phyloP scores from a whole-genome alignment of 1,284 basidiomycete species.

The Puccinia hordei region DNA sequence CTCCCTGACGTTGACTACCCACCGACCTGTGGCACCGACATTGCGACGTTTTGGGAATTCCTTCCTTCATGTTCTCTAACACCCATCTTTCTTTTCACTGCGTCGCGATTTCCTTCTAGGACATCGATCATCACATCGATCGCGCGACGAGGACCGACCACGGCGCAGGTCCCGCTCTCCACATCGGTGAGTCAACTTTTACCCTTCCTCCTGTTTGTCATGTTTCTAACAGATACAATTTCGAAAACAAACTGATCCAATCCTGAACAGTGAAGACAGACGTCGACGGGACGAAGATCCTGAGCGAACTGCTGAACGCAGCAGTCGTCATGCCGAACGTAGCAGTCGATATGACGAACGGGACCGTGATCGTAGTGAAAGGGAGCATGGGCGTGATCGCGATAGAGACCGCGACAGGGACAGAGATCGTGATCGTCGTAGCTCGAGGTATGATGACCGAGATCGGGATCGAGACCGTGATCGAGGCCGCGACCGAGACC shows the following conservation, averaged over 20 bases:
- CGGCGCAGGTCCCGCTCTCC: slow-evolving; percentile 47
- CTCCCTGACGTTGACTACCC: background rate
- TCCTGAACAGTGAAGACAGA: slow-evolving; percentile 34
- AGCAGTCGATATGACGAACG: slow-evolving; percentile 49
- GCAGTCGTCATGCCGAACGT: slow-evolving; percentile 56
- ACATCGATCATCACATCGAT: slow-evolving; percentile 50
- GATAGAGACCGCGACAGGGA: slow-evolving; percentile 60
- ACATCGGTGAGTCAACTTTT: slow-evolving; percentile 38
- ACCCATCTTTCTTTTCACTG: background rate
- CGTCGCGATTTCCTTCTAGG: slow-evolving; percentile 12
- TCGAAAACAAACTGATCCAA: background rate
- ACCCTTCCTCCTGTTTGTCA: too few relatives aligned
- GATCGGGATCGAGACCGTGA: slow-evolving; percentile 57
- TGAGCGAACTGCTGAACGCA: slow-evolving; percentile 61
- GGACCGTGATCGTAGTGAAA: slow-evolving; percentile 60
- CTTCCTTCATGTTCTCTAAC: slow-evolving; percentile 23
- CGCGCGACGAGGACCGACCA: slow-evolving; percentile 37
- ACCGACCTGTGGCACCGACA: slow-evolving; percentile 10
- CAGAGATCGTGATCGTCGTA: slow-evolving; percentile 54
- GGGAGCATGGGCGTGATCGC: slow-evolving; percentile 61
- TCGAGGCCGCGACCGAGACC: slow-evolving; percentile 59
- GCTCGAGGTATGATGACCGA: slow-evolving; percentile 57
- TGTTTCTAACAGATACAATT: background rate
- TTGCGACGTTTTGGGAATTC: background rate
- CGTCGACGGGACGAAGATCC: slow-evolving; percentile 34